Percentiles rank a stretch among this genome's conserved stretches.
phyloP scores from a whole-genome alignment of 805 yeast species.

The Cyberlindnera maclurae region DNA sequence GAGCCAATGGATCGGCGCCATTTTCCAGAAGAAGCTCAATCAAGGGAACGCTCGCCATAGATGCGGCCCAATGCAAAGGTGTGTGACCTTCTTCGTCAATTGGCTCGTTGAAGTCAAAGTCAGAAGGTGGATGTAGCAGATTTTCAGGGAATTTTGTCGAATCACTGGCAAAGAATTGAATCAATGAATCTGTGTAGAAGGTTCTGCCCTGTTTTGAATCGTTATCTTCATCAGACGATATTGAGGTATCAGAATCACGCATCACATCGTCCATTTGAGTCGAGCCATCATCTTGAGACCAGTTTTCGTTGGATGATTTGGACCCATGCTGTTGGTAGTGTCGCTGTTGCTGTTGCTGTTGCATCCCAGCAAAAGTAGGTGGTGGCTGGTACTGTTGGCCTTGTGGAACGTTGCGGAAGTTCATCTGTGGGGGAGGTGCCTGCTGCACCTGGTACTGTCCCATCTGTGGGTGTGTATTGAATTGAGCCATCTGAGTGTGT shows the following conservation, averaged over 20 bases:
- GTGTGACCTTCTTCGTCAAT: slow-evolving; percentile 80
- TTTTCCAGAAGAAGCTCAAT: slow-evolving; percentile 49
- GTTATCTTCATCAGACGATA: slow-evolving; percentile 26
- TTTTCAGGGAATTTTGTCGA: slow-evolving; percentile 25
- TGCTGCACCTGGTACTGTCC: too few relatives aligned
- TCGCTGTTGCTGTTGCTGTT: slow-evolving; percentile 12
- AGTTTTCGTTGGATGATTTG: slow-evolving; percentile 21
- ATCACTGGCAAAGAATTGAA: slow-evolving; percentile 43
- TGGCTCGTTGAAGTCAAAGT: slow-evolving; percentile 57
- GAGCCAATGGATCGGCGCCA: slow-evolving; percentile 52
- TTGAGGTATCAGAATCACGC: slow-evolving; percentile 34
- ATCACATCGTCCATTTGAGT: slow-evolving; percentile 25
- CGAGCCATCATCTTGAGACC: slow-evolving; percentile 28
- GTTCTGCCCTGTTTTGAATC: slow-evolving; percentile 24
- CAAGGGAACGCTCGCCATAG: slow-evolving; percentile 62
- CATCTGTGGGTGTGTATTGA: too few relatives aligned
- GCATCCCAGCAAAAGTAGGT: slow-evolving; percentile 16
- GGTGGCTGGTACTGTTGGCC: slow-evolving; percentile 23
- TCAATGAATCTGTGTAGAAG: slow-evolving; percentile 32
- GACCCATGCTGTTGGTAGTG: slow-evolving; percentile 22
- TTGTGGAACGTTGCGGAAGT: slow-evolving; percentile 16
- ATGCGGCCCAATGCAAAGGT: slow-evolving; percentile 80
- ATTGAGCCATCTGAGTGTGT: slow-evolving; percentile 4
- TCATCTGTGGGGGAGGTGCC: slow-evolving; percentile 4
- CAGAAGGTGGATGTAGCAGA: slow-evolving; percentile 51